Base-by-base conservation (phyloP, 176 grass and related monocot species). In the Juncus inflexus region DNA sequence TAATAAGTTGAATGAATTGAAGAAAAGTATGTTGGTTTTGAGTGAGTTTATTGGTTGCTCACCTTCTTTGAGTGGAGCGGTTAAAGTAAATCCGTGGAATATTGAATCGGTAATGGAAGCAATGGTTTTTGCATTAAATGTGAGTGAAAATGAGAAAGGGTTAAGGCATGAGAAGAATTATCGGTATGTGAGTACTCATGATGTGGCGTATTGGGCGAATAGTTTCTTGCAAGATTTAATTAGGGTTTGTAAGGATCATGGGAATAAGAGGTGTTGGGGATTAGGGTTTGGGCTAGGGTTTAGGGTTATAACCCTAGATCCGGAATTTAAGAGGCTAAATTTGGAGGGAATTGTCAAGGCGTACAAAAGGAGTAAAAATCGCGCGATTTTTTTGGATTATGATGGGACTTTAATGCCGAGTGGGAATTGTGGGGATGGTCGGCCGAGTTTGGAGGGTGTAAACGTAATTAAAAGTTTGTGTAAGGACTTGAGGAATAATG, bases 21-120 rank as follows among this genome's bases (percentile, higher is more conserved):
- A 77, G 53, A 78, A 69, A 55, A 86, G 83, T 63, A 76, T 78
- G 63, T 15, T 86, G 62, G 83, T 86, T 6, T 57, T 86, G 12
- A 81, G 78, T 9, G 83, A 86, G 67, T 86, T 86, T 58, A 70
- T 86, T 5, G 83, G 83, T 9, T 86, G 83, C 49, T 86, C 83
- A 11, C 83, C 83, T 50, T 86, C 83, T n/a, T 73, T 86, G 3
- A 86, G 83, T 9, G 83, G 83, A 2, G 83, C 83, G 0, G 73
- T 86, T 39, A 73, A 78, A 15, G 83, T 86, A 13, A 86, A 86
- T 51, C 83, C 83, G 5, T 86, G 83, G 83, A 86, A 86, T 58
- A 73, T 86, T 0, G 83, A 86, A 37, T 80, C 83, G 0, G 83
- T 86, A 52, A 75, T 78, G 1, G 83, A 86, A 49, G 77, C 83